Evolutionary conservation across 2,329 filamentous ascomycete genomes (phyloP).

Genomic region (Colletotrichum somersetense): DNA sequence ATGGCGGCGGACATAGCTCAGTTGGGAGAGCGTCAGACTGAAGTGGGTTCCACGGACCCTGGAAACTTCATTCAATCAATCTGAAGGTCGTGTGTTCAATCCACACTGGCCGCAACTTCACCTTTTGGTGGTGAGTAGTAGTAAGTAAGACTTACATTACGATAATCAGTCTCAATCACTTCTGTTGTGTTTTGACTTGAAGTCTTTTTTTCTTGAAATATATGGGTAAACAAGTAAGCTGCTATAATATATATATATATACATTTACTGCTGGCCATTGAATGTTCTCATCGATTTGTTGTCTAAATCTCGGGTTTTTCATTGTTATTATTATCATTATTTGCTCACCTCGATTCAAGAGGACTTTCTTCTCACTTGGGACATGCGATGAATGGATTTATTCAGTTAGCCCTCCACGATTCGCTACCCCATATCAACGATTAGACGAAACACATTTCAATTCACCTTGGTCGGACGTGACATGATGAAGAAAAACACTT

Average conservation of each 20-base stretch:
- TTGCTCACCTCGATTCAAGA: not conserved
- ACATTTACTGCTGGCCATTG: too few species aligned
- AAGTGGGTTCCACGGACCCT: slow-evolving; percentile 31
- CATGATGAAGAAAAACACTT: not conserved
- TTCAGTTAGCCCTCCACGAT: not conserved
- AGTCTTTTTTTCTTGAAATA: too few species aligned
- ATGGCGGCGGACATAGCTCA: slow-evolving; percentile 41
- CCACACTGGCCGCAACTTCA: slow-evolving; percentile 41
- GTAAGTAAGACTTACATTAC: too few species aligned
- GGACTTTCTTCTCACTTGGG: not conserved
- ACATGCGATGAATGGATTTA: not conserved
- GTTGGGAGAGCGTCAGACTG: slow-evolving; percentile 42
- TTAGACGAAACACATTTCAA: not conserved
- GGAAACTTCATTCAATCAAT: slow-evolving; percentile 37
- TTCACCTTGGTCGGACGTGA: not conserved
- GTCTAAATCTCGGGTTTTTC: too few species aligned
- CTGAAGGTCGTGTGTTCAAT: slow-evolving; percentile 42
- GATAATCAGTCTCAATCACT: too few species aligned
- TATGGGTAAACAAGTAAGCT: too few species aligned
- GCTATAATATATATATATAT: too few species aligned
- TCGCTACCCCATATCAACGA: not conserved
- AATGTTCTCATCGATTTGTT: too few species aligned
- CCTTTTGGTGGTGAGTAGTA: slow-evolving; percentile 10
- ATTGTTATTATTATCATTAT: too few species aligned
- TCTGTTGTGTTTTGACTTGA: not conserved